Evolutionary conservation across 192 early-diverging fungal species (phyloP), one percentile per base, ranked within the genome.

Genomic region (Umbelopsis ramanniana): DNA sequence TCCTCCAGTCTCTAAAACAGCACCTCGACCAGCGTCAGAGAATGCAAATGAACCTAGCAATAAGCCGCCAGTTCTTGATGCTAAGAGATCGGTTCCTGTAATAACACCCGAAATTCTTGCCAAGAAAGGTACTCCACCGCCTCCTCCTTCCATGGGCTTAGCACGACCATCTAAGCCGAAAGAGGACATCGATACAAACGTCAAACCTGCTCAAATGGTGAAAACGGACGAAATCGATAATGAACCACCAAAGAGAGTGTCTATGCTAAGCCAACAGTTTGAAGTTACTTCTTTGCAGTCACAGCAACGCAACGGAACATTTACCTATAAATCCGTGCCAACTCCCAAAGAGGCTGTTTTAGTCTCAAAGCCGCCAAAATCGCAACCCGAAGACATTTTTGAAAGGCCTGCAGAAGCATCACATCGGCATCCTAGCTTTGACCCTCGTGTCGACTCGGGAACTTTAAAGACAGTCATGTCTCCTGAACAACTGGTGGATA

Each of bases 71-170:
- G 33, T 26, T 63, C 33, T 15, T 2, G 57, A 63, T 2, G 15
- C 33, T 63, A 63, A 15, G 26, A 63, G 57, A 37, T 35, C 26
- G 11, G 10, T 63, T 6, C 33, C 57, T 29, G 57, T 33, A 63
- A 63, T 63, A 63, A 63, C 57, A 37, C 57, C 57, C 57, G 57
- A 63, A 29, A 26, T 35, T 17, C 26, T 63, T 63, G 57, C 57
- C 57, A 63, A 63, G 57, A 63, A 63, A 63, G 57, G 57, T 19
- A 63, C 33, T 17, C 57, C 57, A 29, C 57, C 57, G 33, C 57
- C 57, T 19, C 57, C 29, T 6, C 57, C 57, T 17, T 12, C 29
- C 10, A 12, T 17, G 3, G 57, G 10, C 11, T 43, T 12, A 15
- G 15, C 29, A 12, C 26, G 19, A 63, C 6, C 26, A 7, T 3